Base-by-base conservation (phyloP, 768 basidiomycete species). In the Cubamyces lactineus region DNA sequence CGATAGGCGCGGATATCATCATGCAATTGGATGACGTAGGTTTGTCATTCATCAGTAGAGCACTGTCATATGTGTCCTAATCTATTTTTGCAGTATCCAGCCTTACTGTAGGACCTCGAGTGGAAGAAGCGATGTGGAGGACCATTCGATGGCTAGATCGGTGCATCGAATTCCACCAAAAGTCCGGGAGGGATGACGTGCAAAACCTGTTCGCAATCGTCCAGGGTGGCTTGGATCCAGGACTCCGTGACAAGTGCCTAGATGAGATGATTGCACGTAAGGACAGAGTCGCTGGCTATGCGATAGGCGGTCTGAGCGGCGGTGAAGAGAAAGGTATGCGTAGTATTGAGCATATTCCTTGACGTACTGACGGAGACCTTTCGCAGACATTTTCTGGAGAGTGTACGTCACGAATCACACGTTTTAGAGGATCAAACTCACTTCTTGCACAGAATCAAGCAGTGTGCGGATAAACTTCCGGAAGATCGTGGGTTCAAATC, bases 21-120 rank as follows among this genome's bases (percentile, higher is more conserved):
- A 96, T 96, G 94, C 94, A 93, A 72, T 81, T 94, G 17, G 93
- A 95, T 72, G 93, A 95, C 74, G 93, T 95, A 53, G 92, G 92
- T 89, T 68, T 72, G 87, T 77, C 46, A 23, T 51, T 30, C 40
- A 51, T 56, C 34, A 58, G 34, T 24, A 49, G 43, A 61, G 55
- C 50, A 57, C 26, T 19, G 30, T 38, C 5, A 15, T 42, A 39
- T 2, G 12, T n/a, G n/a, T n/a, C n/a, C 16, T 41, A 43, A 21
- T 26, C 17, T 16, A 13, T 6, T 21, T 9, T 16, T 17, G 24
- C 59, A 89, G 94, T 96, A 0, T 85, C 90, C 39, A 94, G 91
- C 73, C 74, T 95, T 45, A 91, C 90, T 0, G 81, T 83, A 5
- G 93, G 92, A 17, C 86, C 88, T 28, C 85, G 94, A 57, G 92